phyloP scores from a whole-genome alignment of 768 basidiomycete species.

The Pilatotrama ljubarskyi region DNA sequence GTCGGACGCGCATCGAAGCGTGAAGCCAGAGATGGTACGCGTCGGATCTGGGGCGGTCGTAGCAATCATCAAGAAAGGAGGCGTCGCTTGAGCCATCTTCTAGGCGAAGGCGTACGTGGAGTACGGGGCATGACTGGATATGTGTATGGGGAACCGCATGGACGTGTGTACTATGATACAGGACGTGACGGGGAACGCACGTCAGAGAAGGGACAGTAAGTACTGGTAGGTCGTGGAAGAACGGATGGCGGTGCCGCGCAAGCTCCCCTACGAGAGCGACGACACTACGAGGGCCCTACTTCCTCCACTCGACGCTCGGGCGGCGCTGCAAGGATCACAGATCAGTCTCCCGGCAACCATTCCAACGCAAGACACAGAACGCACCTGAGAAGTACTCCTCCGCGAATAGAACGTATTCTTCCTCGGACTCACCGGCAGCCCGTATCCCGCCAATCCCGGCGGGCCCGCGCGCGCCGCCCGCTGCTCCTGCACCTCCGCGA shows the following conservation, averaged over 20 bases:
- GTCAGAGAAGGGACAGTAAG: too few species aligned
- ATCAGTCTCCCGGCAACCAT: not conserved
- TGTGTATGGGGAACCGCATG: not conserved
- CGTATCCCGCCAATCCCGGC: not conserved
- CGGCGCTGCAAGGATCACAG: conserved; percentile 1
- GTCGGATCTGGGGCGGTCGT: not conserved
- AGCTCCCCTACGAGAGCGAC: not conserved
- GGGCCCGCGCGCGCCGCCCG: not conserved
- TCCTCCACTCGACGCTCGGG: conserved; percentile 20
- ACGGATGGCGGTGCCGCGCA: not conserved
- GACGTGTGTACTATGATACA: not conserved
- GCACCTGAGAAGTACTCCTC: conserved; percentile 7
- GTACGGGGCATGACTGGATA: not conserved
- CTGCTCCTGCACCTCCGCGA: not conserved
- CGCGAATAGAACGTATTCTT: conserved; percentile 18
- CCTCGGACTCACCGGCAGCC: conserved; percentile 2
- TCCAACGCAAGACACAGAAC: not conserved
- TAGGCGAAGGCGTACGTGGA: not conserved
- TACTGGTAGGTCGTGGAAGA: not conserved
- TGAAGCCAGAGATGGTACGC: not conserved
- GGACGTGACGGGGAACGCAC: not conserved
- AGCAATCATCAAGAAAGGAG: not conserved
- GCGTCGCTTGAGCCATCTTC: not conserved
- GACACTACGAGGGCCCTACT: not conserved
- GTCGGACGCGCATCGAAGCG: not conserved